Evolutionary conservation across 148 eudicot species (phyloP).

Genomic region (Silene uniflora): DNA sequence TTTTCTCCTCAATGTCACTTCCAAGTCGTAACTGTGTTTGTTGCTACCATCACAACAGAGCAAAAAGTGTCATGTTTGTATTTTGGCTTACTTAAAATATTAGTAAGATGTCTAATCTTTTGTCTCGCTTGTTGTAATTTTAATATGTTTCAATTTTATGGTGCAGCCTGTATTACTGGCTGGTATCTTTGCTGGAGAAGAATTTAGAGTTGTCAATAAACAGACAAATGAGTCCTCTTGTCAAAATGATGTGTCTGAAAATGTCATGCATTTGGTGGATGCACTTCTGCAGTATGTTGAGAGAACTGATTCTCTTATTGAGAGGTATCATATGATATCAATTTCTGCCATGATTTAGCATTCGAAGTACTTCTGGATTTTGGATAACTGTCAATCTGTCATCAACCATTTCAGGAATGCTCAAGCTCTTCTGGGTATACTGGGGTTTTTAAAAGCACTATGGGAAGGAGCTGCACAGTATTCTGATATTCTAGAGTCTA

Average conservation of each 20-base stretch:
- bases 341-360: not conserved
- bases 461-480: slow-evolving; percentile 92
- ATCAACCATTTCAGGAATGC: slow-evolving; percentile 50
- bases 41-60: slow-evolving; percentile 1
- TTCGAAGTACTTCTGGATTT: not conserved
- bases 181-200: slow-evolving; percentile 51
- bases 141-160: slow-evolving; percentile 2
- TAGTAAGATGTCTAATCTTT: not conserved
- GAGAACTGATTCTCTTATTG: slow-evolving; percentile 42
- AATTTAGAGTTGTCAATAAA: slow-evolving; percentile 29
- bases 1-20: not conserved
- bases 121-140: not conserved
- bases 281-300: slow-evolving; percentile 46
- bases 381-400: not conserved
- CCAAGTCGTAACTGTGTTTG: not conserved
- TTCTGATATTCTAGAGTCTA: slow-evolving; percentile 47
- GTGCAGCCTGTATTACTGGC: slow-evolving; percentile 82
- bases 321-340: slow-evolving; percentile 41
- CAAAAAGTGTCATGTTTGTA: not conserved
- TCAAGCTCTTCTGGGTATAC: slow-evolving; percentile 42
- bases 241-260: slow-evolving; percentile 36
- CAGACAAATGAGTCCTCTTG: slow-evolving; percentile 31
- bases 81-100: not conserved
- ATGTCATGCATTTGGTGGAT: slow-evolving; percentile 42
- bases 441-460: slow-evolving; percentile 63